Base-by-base conservation (phyloP, 2,329 filamentous ascomycete species). In the Penicillium sp. region DNA sequence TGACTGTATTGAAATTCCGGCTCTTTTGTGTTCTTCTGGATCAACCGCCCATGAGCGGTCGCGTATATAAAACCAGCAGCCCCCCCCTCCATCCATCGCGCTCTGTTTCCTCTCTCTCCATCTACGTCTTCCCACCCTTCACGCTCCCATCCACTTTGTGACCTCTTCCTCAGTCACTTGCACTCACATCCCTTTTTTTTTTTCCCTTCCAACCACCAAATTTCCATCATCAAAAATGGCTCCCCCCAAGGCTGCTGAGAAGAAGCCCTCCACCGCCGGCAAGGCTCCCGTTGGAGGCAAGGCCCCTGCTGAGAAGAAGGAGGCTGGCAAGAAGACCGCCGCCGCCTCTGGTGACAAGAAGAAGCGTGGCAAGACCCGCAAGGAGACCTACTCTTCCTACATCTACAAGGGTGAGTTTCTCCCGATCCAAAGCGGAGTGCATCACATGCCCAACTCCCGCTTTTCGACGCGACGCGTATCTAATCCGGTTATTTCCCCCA, bases 321-420 rank as follows among this genome's bases (percentile, higher is more conserved):
- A 97, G 78, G 93, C 91, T 59, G 93, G 91, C 81, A 98, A 98
- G 88, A 98, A 97, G 87, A 97, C 93, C 46, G 66, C 72, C 62
- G 89, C 91, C 52, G 84, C 90, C 54, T 84, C 88, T 70, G 93
- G 93, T 59, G 93, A 97, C 66, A 97, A 97, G 90, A 98, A 98
- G 88, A 98, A 97, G 90, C 89, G 93, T 71, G 95, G 90, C 80
- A 98, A 98, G 90, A 88, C 90, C 62, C 86, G 93, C 78, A 97
- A 97, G 87, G 93, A 98, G 83, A 98, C 93, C n/a, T 98, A 98
- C 82, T 94, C 88, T 64, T 94, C 89, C 48, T 98, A 98, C 84
- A 98, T 98, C 78, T 98, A 97, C 88, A 98, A 97, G 82, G 93
- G 91, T 96, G 71, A 74, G 82, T 57, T 47, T 32, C 4, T 70